Conservation (phyloP, 768 basidiomycete genomes). For the Suillus subluteus region DNA sequence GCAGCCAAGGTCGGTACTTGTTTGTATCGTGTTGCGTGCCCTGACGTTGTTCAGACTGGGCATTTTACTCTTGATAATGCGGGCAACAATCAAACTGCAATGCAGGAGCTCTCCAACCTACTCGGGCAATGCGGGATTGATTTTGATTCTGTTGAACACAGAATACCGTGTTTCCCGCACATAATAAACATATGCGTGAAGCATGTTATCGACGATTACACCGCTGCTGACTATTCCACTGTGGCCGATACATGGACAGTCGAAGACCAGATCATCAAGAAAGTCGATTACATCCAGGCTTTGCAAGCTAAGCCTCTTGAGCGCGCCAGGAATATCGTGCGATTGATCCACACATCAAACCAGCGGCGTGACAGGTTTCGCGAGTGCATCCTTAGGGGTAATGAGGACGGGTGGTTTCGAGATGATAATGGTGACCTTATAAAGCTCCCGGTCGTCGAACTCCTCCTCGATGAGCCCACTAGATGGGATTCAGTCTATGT, state of each 20-base stretch:
- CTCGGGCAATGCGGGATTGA: conserved; percentile 4
- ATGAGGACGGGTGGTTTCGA: conserved; percentile 3
- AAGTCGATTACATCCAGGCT: too few relatives aligned
- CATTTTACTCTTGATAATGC: conserved; percentile 16
- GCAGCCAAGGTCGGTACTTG: background rate
- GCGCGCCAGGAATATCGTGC: too few relatives aligned
- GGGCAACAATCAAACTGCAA: too few relatives aligned
- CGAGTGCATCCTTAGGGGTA: conserved; percentile 8
- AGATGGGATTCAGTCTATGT: conserved; percentile 43
- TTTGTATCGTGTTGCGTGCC: too few relatives aligned
- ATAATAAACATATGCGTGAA: conserved; percentile 16
- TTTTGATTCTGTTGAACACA: conserved; percentile 15
- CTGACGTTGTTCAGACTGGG: background rate
- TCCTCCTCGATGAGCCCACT: conserved; percentile 37
- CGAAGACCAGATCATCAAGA: too few relatives aligned
- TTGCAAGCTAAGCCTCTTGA: too few relatives aligned
- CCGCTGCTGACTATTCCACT: too few relatives aligned
- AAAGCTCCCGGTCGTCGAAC: background rate
- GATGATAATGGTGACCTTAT: background rate
- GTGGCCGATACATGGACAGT: too few relatives aligned
- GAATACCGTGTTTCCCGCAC: conserved; percentile 23
- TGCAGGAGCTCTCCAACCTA: conserved; percentile 9
- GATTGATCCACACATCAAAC: too few relatives aligned
- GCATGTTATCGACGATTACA: too few relatives aligned
- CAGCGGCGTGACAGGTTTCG: background rate